A percentile compares a stretch with the other conserved stretches of the same genome.
Conservation (phyloP, 192 early-diverging fungal genomes). For the Pilobolus umbonatus region DNA sequence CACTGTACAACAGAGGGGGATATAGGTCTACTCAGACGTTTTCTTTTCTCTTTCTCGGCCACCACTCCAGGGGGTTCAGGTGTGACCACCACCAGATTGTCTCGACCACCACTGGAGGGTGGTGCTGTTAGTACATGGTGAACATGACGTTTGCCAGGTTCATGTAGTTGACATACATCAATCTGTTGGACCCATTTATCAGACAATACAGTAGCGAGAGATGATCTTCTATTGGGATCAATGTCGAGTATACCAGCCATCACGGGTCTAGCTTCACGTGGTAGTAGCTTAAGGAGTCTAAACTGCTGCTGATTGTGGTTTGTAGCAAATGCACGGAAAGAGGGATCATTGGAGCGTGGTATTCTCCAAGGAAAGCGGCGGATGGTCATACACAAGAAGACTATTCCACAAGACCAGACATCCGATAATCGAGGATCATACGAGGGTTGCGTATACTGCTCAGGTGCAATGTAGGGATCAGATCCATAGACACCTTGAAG, state of each 20-base stretch:
- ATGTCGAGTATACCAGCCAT: constrained; percentile 64
- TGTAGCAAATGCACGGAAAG: constrained; percentile 49
- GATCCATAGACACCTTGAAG: constrained; percentile 76
- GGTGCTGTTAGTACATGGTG: constrained; percentile 28
- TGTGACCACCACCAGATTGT: constrained; percentile 28
- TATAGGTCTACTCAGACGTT: constrained; percentile 17
- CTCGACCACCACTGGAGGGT: background rate
- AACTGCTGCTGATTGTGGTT: constrained; percentile 41
- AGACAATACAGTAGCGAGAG: constrained; percentile 63
- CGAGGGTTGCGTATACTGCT: constrained; percentile 59
- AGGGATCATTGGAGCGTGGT: constrained; percentile 49
- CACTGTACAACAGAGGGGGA: constrained; percentile 18
- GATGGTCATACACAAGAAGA: constrained; percentile 72
- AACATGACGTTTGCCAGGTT: constrained; percentile 26
- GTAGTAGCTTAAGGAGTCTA: constrained; percentile 58
- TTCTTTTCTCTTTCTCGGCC: constrained; percentile 37
- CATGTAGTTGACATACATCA: constrained; percentile 42
- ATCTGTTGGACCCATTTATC: constrained; percentile 73
- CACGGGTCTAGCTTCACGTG: constrained; percentile 52
- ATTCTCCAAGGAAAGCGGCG: constrained; percentile 67
- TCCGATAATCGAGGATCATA: constrained; percentile 84
- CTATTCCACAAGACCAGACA: constrained; percentile 88
- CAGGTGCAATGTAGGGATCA: constrained; percentile 96
- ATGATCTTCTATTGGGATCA: constrained; percentile 50
- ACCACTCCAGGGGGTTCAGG: constrained; percentile 30